Base-by-base conservation (phyloP, 441 rosid genomes). In the Aquilaria agallochum region DNA sequence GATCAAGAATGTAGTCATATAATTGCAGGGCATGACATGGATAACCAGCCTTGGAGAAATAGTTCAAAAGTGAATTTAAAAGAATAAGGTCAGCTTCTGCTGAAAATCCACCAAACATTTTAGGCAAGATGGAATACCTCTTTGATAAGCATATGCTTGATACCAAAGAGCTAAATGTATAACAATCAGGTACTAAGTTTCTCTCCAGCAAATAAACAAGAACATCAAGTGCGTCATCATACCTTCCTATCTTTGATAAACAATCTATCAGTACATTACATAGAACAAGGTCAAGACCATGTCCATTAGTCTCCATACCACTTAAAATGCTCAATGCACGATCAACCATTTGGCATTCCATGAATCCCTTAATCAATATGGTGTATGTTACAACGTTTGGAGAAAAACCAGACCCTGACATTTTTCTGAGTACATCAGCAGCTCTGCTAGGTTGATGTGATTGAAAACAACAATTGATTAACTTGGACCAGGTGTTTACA, bases 301-400 rank as follows among this genome's bases (percentile, higher is more conserved):
- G 60, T 36, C 89, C 92, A 46, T 64, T 53, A 8, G 83, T 71
- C 40, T 70, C 68, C 73, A 85, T 67, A 55, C n/a, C 31, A 55
- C 64, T 58, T 55, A 90, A 58, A 62, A 87, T 47, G 65, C 64
- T 50, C 58, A 74, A 68, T 50, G 89, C 95, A 45, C 58, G 44
- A 31, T 53, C 34, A 53, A 79, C 71, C 95, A 82, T 83, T 68
- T 73, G 59, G 31, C 73, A 66, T 50, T 82, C 80, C 61, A 84
- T 60, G 55, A 78, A 79, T 33, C 85, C 85, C 68, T 89, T 87
- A 59, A 89, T 63, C 57, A 89, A 68, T 64, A 75, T 58, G 2
- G 96, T 87, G 69, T 80, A 89, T 6, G 84, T 85, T 58, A 85
- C 85, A n/a, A 87, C 60, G 65, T 76, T 85, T 4, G 90, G 92